Evolutionary conservation across 768 basidiomycete genomes (phyloP), one percentile per base, ranked within the genome.

Genomic region (Tulasnella sp.): DNA sequence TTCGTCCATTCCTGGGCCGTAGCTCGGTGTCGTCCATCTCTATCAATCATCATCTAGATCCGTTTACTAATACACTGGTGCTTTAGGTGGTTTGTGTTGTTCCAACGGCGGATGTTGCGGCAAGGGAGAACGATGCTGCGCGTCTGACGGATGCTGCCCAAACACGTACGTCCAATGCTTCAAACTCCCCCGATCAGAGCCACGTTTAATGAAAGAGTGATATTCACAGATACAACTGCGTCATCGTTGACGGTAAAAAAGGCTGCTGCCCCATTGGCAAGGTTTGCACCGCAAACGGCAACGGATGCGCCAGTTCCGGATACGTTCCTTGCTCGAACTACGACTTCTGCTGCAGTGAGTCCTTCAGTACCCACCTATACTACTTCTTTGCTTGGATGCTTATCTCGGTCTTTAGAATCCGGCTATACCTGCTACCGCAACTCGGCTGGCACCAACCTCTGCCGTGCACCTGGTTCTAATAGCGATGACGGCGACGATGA

Each of bases 231-330:
- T 35, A 70, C 37, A 52, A 40, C n/a, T 70, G 69, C 69, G 40
- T 36, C 32, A 70, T 52, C 17, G 69, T 70, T n/a, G 19, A 22
- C 4, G 69, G 69, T 32, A 47, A 47, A 11, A 16, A 40, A 14
- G 69, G 69, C 34, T 70, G 69, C 47, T 70, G 69, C 47, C 69
- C 44, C 3, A 36, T 52, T 29, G 69, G 69, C 34, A 42, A 69
- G 35, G 36, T 5, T 19, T 70, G 69, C 32, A 29, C 47, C 17
- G n/a, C 69, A 12, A 62, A 5, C 14, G 34, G 42, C 9, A 70
- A 44, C 26, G 37, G 12, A 47, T 70, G 69, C 44, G 47, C 3
- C 2, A 19, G 26, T 32, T 22, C 68, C 14, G 47, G 42, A 32
- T 69, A 69, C 41, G 68, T 69, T 26, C 41, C 68, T 19, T 69